These are phyloP conservation scores for Talaromyces ruber DNA, from an alignment of 495 filamentous ascomycete genomes.

Conservation along the genomic window DNA sequence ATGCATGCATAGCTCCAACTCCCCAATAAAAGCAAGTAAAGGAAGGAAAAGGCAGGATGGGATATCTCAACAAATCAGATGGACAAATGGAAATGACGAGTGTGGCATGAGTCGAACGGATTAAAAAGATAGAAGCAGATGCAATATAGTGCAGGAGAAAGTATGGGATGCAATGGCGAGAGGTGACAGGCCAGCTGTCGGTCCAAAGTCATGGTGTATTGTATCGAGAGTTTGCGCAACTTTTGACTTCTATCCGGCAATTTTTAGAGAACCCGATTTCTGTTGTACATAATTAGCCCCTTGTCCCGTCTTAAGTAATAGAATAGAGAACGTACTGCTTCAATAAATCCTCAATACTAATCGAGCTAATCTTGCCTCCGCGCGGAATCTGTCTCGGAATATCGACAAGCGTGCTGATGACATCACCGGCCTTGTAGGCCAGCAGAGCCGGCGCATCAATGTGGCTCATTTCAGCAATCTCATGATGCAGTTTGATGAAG, in stretches of 20 bases:
- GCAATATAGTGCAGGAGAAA: slow-evolving; percentile 4
- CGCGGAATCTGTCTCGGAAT: slow-evolving; percentile 77
- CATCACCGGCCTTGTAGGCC: slow-evolving; percentile 80
- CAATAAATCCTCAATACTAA: slow-evolving; percentile 53
- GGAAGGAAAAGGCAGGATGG: neutral
- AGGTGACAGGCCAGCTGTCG: neutral
- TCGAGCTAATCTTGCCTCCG: slow-evolving; percentile 48
- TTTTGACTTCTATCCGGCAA: neutral
- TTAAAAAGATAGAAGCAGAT: neutral
- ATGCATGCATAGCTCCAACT: neutral
- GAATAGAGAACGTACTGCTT: slow-evolving; percentile 37
- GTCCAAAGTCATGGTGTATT: neutral
- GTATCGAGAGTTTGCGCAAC: neutral
- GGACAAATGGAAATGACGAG: neutral
- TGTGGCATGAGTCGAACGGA: neutral
- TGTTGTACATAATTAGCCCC: slow-evolving; percentile 1
- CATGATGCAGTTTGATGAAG: slow-evolving; percentile 86
- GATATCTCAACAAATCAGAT: slow-evolving; percentile 4
- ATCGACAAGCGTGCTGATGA: slow-evolving; percentile 83
- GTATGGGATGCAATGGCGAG: slow-evolving; percentile 4
- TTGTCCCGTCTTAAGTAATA: neutral
- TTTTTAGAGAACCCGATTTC: slow-evolving; percentile 21
- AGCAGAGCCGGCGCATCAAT: slow-evolving; percentile 82
- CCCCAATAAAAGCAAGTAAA: neutral
- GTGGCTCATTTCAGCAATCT: slow-evolving; percentile 91